Evolutionary conservation across 1,139 yeast species (phyloP), one percentile per base, ranked within the genome.

Genomic region (Geotrichum candidum): DNA sequence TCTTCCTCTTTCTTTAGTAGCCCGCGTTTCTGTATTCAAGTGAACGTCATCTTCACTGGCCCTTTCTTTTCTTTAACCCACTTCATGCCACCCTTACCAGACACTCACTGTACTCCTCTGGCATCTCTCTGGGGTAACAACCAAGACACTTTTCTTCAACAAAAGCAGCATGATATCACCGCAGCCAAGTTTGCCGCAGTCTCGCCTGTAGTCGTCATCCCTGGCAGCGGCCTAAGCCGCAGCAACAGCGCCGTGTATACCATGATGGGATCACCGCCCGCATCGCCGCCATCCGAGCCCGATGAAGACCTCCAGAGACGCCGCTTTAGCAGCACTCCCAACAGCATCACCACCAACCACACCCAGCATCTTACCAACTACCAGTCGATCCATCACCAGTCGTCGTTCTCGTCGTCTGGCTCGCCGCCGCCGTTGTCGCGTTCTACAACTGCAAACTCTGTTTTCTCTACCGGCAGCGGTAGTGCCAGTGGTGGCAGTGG

Each of bases 81-180:
- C 48, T n/a, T 48, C n/a, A 38, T 23, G 56, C 53, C 45, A 11
- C 45, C 45, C 35, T 35, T 62, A 38, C 63, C 64, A 29, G 68
- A 67, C 59, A 61, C 60, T 48, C 67, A 67, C 51, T 67, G 65
- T 58, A 65, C 65, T n/a, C 68, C 69, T n/a, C 57, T 68, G 53
- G 67, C 68, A 23, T 71, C 69, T 53, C 65, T 72, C 23, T 72
- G 74, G 75, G 62, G 59, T 6, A n/a, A 48, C 45, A 53, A 55
- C 15, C 18, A 29, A 33, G 51, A 41, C 9, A 51, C 51, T 15
- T 11, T 15, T 33, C 13, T 15, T 45, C 61, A 27, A n/a, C 51
- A 46, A 6, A 53, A 56, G 33, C 51, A n/a, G n/a, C 61, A 25
- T 13, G 45, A 38, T n/a, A 15, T 38, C 45, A 15, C 45, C 18